A percentile compares a stretch with the other conserved stretches of the same genome.
Evolutionary conservation across 768 basidiomycete genomes (phyloP).

Genomic region (Trametes sanguinea): DNA sequence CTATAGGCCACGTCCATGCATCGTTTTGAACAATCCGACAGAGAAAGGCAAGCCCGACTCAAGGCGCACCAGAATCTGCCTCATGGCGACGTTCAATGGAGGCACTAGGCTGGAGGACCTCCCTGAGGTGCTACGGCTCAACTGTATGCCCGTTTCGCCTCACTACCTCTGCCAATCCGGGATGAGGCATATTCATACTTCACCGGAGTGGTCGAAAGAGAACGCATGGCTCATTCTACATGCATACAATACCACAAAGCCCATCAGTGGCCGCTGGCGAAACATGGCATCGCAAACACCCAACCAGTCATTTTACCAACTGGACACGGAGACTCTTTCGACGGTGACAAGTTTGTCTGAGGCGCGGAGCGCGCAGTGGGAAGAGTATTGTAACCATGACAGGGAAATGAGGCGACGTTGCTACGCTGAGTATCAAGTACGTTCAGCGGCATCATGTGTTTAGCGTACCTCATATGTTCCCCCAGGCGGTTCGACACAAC

Average conservation of each 20-base stretch:
- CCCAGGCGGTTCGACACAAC: no score
- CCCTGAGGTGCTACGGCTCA: not conserved
- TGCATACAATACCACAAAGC: not conserved
- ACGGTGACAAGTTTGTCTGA: no score
- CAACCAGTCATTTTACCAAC: not conserved
- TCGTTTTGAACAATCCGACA: no score
- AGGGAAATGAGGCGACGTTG: no score
- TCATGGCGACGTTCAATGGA: not conserved
- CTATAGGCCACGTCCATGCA: no score
- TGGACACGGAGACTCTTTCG: not conserved
- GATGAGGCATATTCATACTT: not conserved
- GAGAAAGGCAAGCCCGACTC: no score
- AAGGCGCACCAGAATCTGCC: not conserved
- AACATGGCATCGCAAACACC: not conserved
- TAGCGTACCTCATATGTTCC: no score
- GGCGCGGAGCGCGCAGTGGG: no score
- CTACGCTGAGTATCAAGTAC: no score
- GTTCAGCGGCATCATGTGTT: no score
- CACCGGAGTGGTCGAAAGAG: not conserved
- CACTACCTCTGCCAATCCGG: not conserved
- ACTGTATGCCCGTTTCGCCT: not conserved
- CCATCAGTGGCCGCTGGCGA: not conserved
- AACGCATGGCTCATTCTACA: conserved; percentile 1
- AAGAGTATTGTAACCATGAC: no score
- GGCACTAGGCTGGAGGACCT: not conserved